A percentile compares a stretch with the other conserved stretches of the same genome.
Evolutionary conservation across 306 rosid species (phyloP).

Genomic region (Vicia villosa): DNA sequence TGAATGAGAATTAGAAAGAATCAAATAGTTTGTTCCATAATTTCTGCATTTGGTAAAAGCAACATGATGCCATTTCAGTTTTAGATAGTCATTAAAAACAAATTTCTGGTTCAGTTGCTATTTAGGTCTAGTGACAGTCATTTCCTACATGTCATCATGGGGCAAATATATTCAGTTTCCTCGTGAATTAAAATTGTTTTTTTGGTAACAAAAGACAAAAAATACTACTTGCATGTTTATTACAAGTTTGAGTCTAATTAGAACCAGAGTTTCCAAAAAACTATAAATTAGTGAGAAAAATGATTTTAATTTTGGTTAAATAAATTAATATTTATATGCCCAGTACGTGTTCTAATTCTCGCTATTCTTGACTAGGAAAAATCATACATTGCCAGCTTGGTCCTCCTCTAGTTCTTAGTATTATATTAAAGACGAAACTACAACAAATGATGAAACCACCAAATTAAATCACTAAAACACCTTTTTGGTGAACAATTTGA

Average conservation of each 20-base stretch:
- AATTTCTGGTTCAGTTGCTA: constrained; percentile 6
- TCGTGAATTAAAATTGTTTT: not conserved
- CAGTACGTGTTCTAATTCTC: not conserved
- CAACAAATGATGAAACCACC: no score
- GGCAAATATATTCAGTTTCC: not conserved
- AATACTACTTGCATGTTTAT: no score
- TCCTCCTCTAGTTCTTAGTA: no score
- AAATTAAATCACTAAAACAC: no score
- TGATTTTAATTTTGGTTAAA: no score
- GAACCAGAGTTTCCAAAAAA: no score
- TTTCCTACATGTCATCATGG: not conserved
- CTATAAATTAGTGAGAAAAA: no score
- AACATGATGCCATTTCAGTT: constrained; percentile 17
- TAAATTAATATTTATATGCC: no score
- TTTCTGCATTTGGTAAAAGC: constrained; percentile 12
- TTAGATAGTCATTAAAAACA: not conserved
- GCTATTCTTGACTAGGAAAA: constrained; percentile 17
- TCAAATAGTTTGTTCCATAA: not conserved
- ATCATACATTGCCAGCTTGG: not conserved
- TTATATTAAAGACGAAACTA: no score
- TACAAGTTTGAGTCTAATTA: no score
- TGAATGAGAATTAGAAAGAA: constrained; percentile 26
- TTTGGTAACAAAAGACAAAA: no score
- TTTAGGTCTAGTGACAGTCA: not conserved
- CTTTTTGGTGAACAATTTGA: no score